Evolutionary conservation across 306 rosid genomes (phyloP), one percentile per base, ranked within the genome.

Genomic region (Benincasa hispida): DNA sequence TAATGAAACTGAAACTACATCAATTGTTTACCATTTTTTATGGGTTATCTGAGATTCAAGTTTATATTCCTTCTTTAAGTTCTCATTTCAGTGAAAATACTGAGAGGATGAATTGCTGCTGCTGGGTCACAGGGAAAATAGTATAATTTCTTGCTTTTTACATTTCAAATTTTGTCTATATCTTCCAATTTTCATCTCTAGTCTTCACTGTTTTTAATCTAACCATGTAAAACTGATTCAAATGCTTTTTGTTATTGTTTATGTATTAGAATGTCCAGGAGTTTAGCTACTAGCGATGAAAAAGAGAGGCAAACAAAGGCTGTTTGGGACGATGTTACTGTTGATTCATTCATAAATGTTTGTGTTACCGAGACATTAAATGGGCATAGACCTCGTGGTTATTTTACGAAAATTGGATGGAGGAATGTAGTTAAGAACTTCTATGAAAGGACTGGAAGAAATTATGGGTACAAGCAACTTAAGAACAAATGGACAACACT

Each of bases 361-460:
- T 63, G 72, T 19, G 45, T 62, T 32, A 34, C 22, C 0, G 70
- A 62, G 45, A 62, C 70, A 4, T 18, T 62, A 62, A 32, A 32
- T 32, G 70, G 70, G 45, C 32, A 62, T 18, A 62, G 45, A 18
- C 25, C 45, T 8, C 70, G 4, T 8, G 70, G 70, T 32, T 42
- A 62, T 34, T 62, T 62, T 62, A 62, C 45, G 8, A 62, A 62
- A 9, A 32, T 32, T 32, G 70, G 70, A 62, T 62, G 70, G 70
- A 62, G 70, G 25, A 62, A 62, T 62, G 70, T 62, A 21, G 70
- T 62, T 32, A 62, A 62, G 25, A 62, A 62, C 70, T 62, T 62
- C 70, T 18, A 62, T 62, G 45, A 18, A 32, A 34, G 34, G 70
- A 62, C 70, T 0, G 70, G 70, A 62, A 62, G 70, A 62, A 62